Evolutionary conservation across 1,284 basidiomycete species (phyloP), one percentile per base, ranked within the genome.

Genomic region (Sporisorium exsertum): DNA sequence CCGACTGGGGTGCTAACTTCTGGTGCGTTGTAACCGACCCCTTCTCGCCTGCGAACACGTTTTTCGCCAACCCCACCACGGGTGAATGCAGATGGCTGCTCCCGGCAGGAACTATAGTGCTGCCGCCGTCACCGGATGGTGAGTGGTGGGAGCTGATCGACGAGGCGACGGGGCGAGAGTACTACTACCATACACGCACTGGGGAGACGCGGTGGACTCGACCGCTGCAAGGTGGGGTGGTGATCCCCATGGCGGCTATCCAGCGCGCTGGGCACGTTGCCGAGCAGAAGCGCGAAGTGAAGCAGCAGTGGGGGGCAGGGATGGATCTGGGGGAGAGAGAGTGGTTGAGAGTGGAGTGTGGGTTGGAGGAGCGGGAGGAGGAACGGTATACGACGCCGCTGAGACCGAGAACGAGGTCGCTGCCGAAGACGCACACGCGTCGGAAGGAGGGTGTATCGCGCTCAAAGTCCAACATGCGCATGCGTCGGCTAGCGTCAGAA

Each of bases 81-180:
- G 94, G 94, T 13, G 91, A 95, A 84, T 94, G 94, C 66, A 92
- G 92, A 81, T 97, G 94, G 94, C 92, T 94, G 81, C 91, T 94
- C 4, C 94, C 94, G 5, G 89, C 91, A n/a, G 93, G 94, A 16
- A 91, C 92, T 58, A 94, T 94, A 84, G 91, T 95, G 1, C 87
- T 97, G 37, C 95, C 94, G 26, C 92, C 93, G 8, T 92, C 89
- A 68, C 88, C 90, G 3, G 91, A 92, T 35, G 95, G 95, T 51
- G 94, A 96, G 84, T 97, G 94, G 94, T 96, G 94, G 94, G 94
- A 97, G 86, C 89, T 97, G 73, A 88, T 89, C 47, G 94, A 96
- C 85, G 91, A 93, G 40, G 89, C 90, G 33, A 88, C 91, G 43
- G 91, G 92, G 40, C 87, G 94, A 64, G 91, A 92, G 15, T 97